Base-by-base conservation (phyloP, 2,329 filamentous ascomycete species). In the Colletotrichum sp. region DNA sequence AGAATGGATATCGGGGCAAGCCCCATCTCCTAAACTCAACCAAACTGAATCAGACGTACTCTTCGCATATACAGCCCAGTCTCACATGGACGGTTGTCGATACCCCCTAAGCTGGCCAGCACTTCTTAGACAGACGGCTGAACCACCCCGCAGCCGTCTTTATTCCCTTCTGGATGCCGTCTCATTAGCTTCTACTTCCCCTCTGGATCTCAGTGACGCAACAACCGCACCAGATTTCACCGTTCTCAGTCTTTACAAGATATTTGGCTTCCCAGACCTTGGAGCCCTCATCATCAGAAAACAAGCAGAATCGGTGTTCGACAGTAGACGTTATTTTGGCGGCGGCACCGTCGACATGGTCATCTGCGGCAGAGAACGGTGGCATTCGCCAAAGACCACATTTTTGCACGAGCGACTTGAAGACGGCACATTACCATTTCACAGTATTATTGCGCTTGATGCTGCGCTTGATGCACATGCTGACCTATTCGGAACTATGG, bases 251-350 rank as follows among this genome's bases (percentile, higher is more conserved):
- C 92, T 99, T 78, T 98, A 98, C 87, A 99, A 99, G 84, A 96
- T 98, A n/a, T 99, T 99, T 83, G 96, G 97, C 2, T 98, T 98
- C 78, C 96, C 96, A 0, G 95, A 99, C 82, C 88, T 99, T 3
- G 96, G 96, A 3, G 96, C 93, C 2, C 86, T 99, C 74, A 92
- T 99, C 34, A 92, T 99, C 15, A 92, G 94, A 57, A 96, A 95
- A 79, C 89, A 91, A 36, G 91, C 94, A 15, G 92, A 91, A 8
- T 83, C 89, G 52, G 82, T 93, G 5, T 92, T 98, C 63, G 87
- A 90, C 36, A 87, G 88, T 57, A 91, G 95, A 76, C 92, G 88
- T 77, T 99, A 98, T 81, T 99, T 99, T 85, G 96, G 96, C 8
- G 97, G 96, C 8, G 97, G 97, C 5, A 99, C 96, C 1, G 96